Base-by-base conservation (phyloP, 148 eudicot genomes). In the Rheum nobile region DNA sequence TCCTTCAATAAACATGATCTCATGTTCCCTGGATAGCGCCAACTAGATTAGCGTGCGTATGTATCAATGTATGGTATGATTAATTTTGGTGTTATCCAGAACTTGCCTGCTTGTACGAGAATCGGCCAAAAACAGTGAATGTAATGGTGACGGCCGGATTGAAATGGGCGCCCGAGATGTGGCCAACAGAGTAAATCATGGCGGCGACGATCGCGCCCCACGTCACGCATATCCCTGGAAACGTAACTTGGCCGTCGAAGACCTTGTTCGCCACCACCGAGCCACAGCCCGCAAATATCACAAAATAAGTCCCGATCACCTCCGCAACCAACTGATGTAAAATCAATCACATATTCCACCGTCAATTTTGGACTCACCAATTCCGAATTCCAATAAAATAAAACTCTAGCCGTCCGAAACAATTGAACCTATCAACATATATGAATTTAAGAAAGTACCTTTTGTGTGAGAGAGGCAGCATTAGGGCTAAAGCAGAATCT, bases 171-270 rank as follows among this genome's bases (percentile, higher is more conserved):
- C 98, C 98, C 17, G 98, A 93, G 10, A 93, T 82, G 59, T 93
- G 98, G 8, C 94, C 94, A 8, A 93, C 76, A 0, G 96, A 65
- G 77, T 93, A 93, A 41, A 91, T 48, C 97, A 91, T 91, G 44
- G 88, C 97, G 95, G 88, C 85, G 0, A 91, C 97, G 8, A 88
- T 87, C 1, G 89, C 71, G 9, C 98, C 98, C 97, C 97, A 93
- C 7, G 92, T 85, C 54, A 89, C 85, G 24, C 90, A 86, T 22
- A 93, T 78, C 4, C 98, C 98, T 0, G 98, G 97, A 50, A 91
- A 91, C 3, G 97, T 89, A 0, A 93, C 69, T 0, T 19, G 82
- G 10, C 87, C 95, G 16, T 75, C 89, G 67, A 89, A 85, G 0
- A 86, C 38, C 48, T 86, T 84, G 44, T 93, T 89, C 29, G 85